Evolutionary conservation across 116 monocot genomes (phyloP).

Genomic region (Cymodocea nodosa): DNA sequence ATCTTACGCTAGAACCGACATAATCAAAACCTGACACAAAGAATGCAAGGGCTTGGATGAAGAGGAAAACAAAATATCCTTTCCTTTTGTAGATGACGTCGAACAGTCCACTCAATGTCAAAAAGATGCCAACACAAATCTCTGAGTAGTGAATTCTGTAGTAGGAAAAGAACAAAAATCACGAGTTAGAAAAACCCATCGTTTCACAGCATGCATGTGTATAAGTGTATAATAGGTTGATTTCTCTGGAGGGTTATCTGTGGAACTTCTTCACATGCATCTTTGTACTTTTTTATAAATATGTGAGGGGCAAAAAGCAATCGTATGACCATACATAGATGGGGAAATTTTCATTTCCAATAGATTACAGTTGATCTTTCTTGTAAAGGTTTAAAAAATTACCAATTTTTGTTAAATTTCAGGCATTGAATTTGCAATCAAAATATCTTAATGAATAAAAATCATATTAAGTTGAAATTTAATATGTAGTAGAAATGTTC

Average conservation of each 20-base stretch:
- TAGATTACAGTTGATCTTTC: too few relatives aligned
- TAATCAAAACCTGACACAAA: slow-evolving; percentile 10
- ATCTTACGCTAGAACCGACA: background rate
- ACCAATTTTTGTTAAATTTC: too few relatives aligned
- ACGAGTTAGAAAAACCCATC: background rate
- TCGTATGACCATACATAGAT: too few relatives aligned
- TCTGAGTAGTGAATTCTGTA: slow-evolving; percentile 10
- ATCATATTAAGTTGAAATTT: too few relatives aligned
- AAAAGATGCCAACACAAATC: slow-evolving; percentile 7
- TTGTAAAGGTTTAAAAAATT: too few relatives aligned
- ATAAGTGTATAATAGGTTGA: background rate
- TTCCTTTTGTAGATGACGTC: background rate
- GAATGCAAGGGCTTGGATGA: slow-evolving; percentile 16
- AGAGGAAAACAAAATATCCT: slow-evolving; percentile 11
- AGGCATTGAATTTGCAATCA: too few relatives aligned
- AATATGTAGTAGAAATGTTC: too few relatives aligned
- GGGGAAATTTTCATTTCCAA: too few relatives aligned
- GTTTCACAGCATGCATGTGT: background rate
- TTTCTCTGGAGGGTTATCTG: background rate
- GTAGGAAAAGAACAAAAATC: background rate
- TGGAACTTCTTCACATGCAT: too few relatives aligned
- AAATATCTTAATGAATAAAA: too few relatives aligned
- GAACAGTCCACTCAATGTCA: slow-evolving; percentile 7
- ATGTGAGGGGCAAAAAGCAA: too few relatives aligned
- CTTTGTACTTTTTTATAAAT: too few relatives aligned